These are phyloP conservation scores for Phellinidium pouzarii DNA, from an alignment of 1,284 basidiomycete genomes.

Conservation along the genomic window DNA sequence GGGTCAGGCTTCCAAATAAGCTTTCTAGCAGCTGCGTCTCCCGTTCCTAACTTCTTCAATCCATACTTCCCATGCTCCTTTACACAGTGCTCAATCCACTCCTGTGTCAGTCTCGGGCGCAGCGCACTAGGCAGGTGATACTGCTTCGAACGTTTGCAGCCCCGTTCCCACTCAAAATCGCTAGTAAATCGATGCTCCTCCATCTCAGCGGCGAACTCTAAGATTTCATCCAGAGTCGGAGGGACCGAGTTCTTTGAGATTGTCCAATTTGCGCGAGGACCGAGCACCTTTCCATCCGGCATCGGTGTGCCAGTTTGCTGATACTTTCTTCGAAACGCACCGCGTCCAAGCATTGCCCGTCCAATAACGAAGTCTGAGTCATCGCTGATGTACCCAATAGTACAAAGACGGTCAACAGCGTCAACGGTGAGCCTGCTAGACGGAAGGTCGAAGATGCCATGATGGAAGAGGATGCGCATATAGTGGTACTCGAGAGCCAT, in stretches of 20 bases:
- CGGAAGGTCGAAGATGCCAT: constrained; percentile 9
- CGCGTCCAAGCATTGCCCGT: not conserved
- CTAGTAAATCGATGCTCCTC: not conserved
- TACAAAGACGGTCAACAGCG: constrained; percentile 4
- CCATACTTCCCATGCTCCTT: not conserved
- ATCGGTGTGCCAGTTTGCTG: not conserved
- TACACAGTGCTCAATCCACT: too few relatives aligned
- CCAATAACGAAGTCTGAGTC: not conserved
- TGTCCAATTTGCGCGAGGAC: not conserved
- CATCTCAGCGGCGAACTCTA: not conserved
- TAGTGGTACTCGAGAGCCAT: constrained; percentile 3
- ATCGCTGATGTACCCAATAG: constrained; percentile 2
- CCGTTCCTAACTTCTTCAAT: not conserved
- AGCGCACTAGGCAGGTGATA: too few relatives aligned
- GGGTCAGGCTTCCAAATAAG: not conserved
- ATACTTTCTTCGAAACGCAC: not conserved
- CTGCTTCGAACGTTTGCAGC: not conserved
- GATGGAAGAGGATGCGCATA: not conserved
- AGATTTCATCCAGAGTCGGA: not conserved
- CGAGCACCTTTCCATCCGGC: not conserved
- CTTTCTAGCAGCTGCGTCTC: not conserved
- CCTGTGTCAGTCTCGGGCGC: too few relatives aligned
- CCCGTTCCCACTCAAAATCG: not conserved
- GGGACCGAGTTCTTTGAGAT: not conserved
- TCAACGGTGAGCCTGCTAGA: not conserved